Base-by-base conservation (phyloP, 768 basidiomycete species). In the Mycena olivaceomarginata region DNA sequence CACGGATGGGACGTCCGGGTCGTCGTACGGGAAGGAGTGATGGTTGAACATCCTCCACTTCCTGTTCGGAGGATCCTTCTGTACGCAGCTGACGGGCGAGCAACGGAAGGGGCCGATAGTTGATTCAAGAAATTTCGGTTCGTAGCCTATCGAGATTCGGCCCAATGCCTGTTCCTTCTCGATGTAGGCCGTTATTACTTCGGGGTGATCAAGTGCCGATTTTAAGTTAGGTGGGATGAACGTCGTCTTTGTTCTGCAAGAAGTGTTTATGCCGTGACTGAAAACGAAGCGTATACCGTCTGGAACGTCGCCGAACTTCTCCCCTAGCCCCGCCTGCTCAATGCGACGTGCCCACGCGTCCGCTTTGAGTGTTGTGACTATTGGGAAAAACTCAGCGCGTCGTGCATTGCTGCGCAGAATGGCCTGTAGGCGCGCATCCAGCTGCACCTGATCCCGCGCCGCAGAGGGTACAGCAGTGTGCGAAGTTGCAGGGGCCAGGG, bases 261-360 rank as follows among this genome's bases (percentile, higher is more conserved):
- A n/a, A 20, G 11, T n/a, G 13, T 70, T 37, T 0, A 80, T 6
- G 0, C 78, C 80, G n/a, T 80, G 65, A 1, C 64, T 11, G 60
- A 81, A 82, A 15, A 79, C 76, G 13, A 71, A n/a, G 5, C 76
- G 62, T 9, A 82, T 75, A 40, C 82, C 82, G 18, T 37, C 25
- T n/a, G 77, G 78, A 22, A 82, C 78, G 74, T 82, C 81, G 9
- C 41, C 22, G 22, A 74, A 82, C 12, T 74, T 60, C 11, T 69
- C 63, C 1, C 72, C 25, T 25, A 77, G 25, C 11, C 76, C 77
- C 4, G 67, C 68, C 2, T 51, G 40, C 0, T 3, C 2, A 10
- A 80, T 64, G 18, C 76, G 20, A 10, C 69, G 37, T 10, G 68
- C 41, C 79, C 82, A 83, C 11, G 53, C 31, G 20, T 75, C 39